These are phyloP conservation scores for Carpinus viminea DNA, from an alignment of 306 rosid genomes.

Conservation along the genomic window DNA sequence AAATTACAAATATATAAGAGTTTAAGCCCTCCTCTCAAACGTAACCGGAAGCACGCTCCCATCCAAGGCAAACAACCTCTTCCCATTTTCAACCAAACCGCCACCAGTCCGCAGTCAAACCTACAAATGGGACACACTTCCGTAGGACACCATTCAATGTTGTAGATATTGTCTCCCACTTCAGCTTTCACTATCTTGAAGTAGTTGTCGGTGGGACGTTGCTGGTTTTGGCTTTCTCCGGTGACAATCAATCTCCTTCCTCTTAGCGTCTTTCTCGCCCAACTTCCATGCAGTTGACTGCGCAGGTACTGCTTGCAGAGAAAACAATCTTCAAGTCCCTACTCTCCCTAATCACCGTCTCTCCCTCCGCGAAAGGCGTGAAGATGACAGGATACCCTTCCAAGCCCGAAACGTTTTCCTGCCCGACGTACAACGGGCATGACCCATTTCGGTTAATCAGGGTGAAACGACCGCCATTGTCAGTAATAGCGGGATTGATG, in stretches of 20 bases:
- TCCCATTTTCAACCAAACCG: constrained; percentile 42
- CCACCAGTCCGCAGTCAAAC: constrained; percentile 39
- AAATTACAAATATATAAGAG: no score
- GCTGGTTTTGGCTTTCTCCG: background rate
- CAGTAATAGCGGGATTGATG: constrained; percentile 62
- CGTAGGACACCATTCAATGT: constrained; percentile 51
- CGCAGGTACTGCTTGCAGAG: constrained; percentile 26
- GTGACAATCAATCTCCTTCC: constrained; percentile 48
- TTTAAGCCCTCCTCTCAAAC: constrained; percentile 19
- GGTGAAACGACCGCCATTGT: constrained; percentile 52
- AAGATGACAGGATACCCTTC: constrained; percentile 37
- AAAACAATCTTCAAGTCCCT: constrained; percentile 47
- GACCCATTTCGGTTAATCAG: constrained; percentile 25
- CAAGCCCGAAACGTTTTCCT: constrained; percentile 32
- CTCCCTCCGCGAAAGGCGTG: constrained; percentile 41
- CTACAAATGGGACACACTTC: constrained; percentile 50
- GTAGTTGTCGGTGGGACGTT: constrained; percentile 6
- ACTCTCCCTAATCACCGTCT: constrained; percentile 24
- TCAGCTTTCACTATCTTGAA: constrained; percentile 30
- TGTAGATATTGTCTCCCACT: constrained; percentile 18
- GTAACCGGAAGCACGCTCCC: constrained; percentile 36
- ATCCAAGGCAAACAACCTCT: constrained; percentile 57
- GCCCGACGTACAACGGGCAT: constrained; percentile 54
- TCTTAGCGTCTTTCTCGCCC: constrained; percentile 7
- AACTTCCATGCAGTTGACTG: constrained; percentile 44